Percentiles rank a stretch among this genome's conserved stretches.
Evolutionary conservation across 768 basidiomycete species (phyloP).

Genomic region (Tricholoma terreum): DNA sequence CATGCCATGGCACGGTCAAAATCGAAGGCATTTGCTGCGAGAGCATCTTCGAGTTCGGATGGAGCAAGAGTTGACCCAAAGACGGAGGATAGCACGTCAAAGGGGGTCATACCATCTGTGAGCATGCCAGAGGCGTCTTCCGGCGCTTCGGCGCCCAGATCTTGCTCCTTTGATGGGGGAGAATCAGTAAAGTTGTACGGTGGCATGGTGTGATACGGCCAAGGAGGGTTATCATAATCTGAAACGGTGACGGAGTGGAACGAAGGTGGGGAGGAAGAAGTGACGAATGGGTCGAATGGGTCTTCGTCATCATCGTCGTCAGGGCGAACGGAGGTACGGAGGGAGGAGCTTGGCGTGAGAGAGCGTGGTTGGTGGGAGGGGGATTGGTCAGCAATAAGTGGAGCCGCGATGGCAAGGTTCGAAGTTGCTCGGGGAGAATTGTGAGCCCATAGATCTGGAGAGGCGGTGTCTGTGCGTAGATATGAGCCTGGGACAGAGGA

Average conservation of each 20-base stretch:
- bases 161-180: conserved; percentile 19
- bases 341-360: conserved; percentile 64
- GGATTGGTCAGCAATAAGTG: conserved; percentile 71
- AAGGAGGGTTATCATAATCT: conserved; percentile 48
- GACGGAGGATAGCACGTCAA: conserved; percentile 92
- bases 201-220: conserved; percentile 21
- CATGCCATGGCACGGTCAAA: conserved; percentile 96
- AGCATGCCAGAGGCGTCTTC: conserved; percentile 60
- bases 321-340: conserved; percentile 60
- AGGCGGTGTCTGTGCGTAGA: conserved; percentile 74
- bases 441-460: conserved; percentile 88
- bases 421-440: conserved; percentile 66
- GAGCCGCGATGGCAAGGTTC: conserved; percentile 90
- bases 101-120: conserved; percentile 94
- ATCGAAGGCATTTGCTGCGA: conserved; percentile 85
- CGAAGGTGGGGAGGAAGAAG: conserved; percentile 46
- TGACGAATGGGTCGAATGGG: conserved; percentile 75
- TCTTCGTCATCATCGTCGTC: conserved; percentile 72
- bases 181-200: conserved; percentile 22
- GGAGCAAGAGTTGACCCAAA: conserved; percentile 90
- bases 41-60: conserved; percentile 90
- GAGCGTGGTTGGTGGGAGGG: conserved; percentile 43
- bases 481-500: conserved; percentile 58
- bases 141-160: conserved; percentile 16
- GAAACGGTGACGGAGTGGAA: conserved; percentile 64